These are phyloP conservation scores for Coprinellus micaceus DNA, from an alignment of 768 basidiomycete species.

Conservation along the genomic window DNA sequence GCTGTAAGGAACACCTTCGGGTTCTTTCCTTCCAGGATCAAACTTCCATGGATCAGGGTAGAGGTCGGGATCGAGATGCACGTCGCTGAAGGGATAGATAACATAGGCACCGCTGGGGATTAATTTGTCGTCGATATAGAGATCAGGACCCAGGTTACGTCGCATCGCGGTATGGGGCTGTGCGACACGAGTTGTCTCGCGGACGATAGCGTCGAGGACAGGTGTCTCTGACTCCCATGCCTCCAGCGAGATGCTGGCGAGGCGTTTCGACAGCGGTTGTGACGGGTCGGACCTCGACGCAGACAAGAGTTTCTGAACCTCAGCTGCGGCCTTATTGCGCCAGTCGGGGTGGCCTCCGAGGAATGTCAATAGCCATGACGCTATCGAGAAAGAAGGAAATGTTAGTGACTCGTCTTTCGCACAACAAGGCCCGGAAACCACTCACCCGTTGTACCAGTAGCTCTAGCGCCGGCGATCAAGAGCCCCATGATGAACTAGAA, in stretches of 20 bases:
- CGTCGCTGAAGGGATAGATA: conserved; percentile 76
- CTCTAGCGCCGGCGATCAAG: conserved; percentile 75
- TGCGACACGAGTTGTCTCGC: conserved; percentile 73
- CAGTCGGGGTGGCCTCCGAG: conserved; percentile 66
- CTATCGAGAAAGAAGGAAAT: conserved; percentile 24
- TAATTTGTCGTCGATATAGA: conserved; percentile 63
- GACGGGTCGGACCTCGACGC: conserved; percentile 21
- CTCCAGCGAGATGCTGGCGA: conserved; percentile 61
- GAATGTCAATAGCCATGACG: conserved; percentile 74
- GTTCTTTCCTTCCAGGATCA: conserved; percentile 56
- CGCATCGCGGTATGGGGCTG: conserved; percentile 82
- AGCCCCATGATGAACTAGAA: conserved; percentile 77
- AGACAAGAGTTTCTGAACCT: conserved; percentile 48
- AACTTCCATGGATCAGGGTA: conserved; percentile 79
- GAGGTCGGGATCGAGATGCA: conserved; percentile 67
- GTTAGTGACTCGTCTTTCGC: neutral
- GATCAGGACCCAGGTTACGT: conserved; percentile 69
- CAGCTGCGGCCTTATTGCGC: conserved; percentile 55
- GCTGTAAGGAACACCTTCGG: conserved; percentile 42
- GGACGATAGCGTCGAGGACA: conserved; percentile 67
- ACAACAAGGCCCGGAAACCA: conserved; percentile 5
- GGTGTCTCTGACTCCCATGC: conserved; percentile 71
- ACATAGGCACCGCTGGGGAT: conserved; percentile 74
- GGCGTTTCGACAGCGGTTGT: conserved; percentile 37
- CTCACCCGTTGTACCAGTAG: conserved; percentile 69